Evolutionary conservation across 2,329 filamentous ascomycete genomes (phyloP), one percentile per base, ranked within the genome.

Genomic region (Aspergillus sp.): DNA sequence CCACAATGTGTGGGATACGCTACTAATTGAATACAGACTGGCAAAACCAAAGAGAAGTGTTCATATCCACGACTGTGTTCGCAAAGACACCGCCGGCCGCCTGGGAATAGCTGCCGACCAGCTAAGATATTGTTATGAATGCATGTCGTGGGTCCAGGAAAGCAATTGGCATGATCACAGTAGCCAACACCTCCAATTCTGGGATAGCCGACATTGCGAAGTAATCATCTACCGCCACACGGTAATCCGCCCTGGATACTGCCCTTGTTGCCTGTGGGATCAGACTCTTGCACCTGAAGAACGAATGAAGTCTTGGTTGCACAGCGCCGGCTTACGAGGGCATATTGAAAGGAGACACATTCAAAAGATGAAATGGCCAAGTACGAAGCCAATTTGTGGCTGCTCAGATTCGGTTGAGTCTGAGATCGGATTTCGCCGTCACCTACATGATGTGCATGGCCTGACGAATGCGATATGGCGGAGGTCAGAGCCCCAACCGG

Each of bases 131-230:
- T 34, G 12, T 34, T 64, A 62, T 55, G 47, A 63, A 53, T 64
- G 53, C 43, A 63, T 64, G 38, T 53, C 51, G 18, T 62, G 53
- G 57, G 20, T 60, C 32, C 39, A 48, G 24, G 30, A 34, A 34
- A 34, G 12, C 12, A 13, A 34, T 34, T 34, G 30, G 30, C 30
- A 34, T 34, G 30, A 34, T 34, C 12, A 34, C 30, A 34, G 30
- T 34, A 34, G 30, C 30, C 12, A 51, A n/a, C 26, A 64, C 41
- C 36, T 64, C 17, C 15, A 61, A 39, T 61, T n/a, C 49, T 62
- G 34, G 62, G 38, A 15, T 43, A 56, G 42, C 36, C 38, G 52
- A 45, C 51, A 63, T 32, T 64, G 26, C 52, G 52, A 63, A 52
- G 59, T 62, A 15, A 54, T 57, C 30, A 39, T 59, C 48, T 62